These are phyloP conservation scores for Hibiscus mutabilis DNA, from an alignment of 345 rosid genomes.

Conservation along the genomic window DNA sequence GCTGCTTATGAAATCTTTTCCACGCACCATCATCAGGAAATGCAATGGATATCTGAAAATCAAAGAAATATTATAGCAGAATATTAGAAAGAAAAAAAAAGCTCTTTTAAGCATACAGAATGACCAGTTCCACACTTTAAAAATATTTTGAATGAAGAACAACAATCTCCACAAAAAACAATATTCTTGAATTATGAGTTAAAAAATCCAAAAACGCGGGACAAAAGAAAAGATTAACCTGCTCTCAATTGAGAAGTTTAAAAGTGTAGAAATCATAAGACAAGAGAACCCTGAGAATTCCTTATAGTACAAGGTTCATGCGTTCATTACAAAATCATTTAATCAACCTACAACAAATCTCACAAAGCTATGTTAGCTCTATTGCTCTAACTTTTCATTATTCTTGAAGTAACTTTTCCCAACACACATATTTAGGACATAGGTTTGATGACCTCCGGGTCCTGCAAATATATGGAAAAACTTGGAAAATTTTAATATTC, in stretches of 20 bases:
- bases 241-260: neutral
- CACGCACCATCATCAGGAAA: slow-evolving; percentile 99
- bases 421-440: neutral
- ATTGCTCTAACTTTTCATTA: neutral
- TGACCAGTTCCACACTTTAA: neutral
- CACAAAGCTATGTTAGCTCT: neutral
- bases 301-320: neutral
- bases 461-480: neutral
- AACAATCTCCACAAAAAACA: neutral
- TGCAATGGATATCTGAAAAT: slow-evolving; percentile 81
- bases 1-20: slow-evolving; percentile 94
- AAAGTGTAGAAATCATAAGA: neutral
- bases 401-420: neutral
- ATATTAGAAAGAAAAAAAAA: neutral
- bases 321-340: neutral
- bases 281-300: neutral
- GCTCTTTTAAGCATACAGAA: neutral
- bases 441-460: neutral
- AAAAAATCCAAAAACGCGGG: neutral
- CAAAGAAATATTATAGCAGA: slow-evolving; percentile 12
- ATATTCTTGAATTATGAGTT: neutral
- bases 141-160: neutral
- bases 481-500: neutral
- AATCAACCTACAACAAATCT: neutral
- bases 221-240: neutral